Base-by-base conservation (phyloP, 108 stramenopile species). In the Conticribra weissflogii region DNA sequence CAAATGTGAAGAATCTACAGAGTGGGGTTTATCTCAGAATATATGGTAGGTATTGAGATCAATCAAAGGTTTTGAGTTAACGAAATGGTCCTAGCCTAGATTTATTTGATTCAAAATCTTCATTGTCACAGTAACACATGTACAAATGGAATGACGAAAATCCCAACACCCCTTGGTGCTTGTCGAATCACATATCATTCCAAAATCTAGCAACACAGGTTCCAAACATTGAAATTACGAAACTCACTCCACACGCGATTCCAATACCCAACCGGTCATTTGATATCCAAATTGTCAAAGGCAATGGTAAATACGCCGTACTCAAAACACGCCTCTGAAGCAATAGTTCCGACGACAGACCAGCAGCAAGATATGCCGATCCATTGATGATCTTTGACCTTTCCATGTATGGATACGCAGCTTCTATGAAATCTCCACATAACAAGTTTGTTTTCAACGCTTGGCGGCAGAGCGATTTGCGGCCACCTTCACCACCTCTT, bases 401-500 rank as follows among this genome's bases (percentile, higher is more conserved):
- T 59, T 94, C 90, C 89, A 92, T 92, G 51, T 56, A 87, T 14
- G 93, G 93, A 82, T 94, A 94, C n/a, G 86, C 88, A 1, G 84
- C 90, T 75, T 94, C 93, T 25, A 94, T 78, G 45, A 94, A 91
- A 69, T 91, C 93, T 1, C 93, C 93, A 64, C 79, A 94, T 19
- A 86, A 62, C 16, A 94, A 23, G 71, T 94, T 94, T 29, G 85
- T 88, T 25, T 60, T 46, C 1, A 94, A 51, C 28, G 87, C 93
- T 61, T 88, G 62, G 45, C 68, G 64, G 1, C 77, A 71, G 9
- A 87, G 46, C 27, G 82, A 65, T 5, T 31, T 18, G 30, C 67
- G 60, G 23, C 66, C 55, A 2, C 54, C 23, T 23, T 36, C 2
- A 32, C 19, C 14, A 55, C 29, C 74, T 29, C 1, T 74, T 47